Percentiles rank a stretch among this genome's conserved stretches.
Conservation (phyloP, 163 green algal species). For the Coccomyxa subellipsoidea region DNA sequence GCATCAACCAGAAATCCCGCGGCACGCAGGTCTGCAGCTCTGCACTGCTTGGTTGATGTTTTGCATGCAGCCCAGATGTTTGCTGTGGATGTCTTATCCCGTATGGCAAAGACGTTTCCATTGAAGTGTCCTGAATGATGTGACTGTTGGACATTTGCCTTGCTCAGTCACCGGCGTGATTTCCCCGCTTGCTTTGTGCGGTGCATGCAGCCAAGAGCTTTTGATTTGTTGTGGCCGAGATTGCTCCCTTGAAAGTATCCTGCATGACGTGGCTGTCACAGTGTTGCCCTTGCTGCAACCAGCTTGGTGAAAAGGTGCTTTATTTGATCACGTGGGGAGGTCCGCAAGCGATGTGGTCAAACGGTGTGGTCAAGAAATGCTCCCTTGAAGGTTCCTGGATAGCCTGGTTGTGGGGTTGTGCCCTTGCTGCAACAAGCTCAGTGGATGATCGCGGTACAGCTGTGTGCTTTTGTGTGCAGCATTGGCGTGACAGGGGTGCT, state of each 20-base stretch:
- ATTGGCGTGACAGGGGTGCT: background rate
- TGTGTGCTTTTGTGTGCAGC: background rate
- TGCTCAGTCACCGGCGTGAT: background rate
- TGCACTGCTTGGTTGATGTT: background rate
- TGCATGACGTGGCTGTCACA: background rate
- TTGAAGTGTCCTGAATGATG: background rate
- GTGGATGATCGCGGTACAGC: too few species aligned
- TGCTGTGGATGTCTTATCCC: too few species aligned
- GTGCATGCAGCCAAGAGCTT: background rate
- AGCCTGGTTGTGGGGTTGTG: too few species aligned
- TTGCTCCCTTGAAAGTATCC: background rate
- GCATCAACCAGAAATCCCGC: background rate
- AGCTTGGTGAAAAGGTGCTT: background rate
- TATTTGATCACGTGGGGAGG: background rate
- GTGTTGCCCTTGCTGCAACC: background rate
- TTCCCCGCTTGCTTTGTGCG: background rate
- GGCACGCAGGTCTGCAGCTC: background rate
- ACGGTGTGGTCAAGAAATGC: too few species aligned
- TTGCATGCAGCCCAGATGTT: too few species aligned
- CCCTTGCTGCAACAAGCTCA: too few species aligned
- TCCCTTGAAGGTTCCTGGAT: too few species aligned
- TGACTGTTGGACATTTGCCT: background rate
- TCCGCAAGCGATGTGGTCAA: too few species aligned
- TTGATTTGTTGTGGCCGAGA: background rate
- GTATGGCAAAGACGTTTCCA: too few species aligned